A percentile compares a stretch with the other conserved stretches of the same genome.
Evolutionary conservation across 768 basidiomycete genomes (phyloP).

Genomic region (Filobasidium wieringae): DNA sequence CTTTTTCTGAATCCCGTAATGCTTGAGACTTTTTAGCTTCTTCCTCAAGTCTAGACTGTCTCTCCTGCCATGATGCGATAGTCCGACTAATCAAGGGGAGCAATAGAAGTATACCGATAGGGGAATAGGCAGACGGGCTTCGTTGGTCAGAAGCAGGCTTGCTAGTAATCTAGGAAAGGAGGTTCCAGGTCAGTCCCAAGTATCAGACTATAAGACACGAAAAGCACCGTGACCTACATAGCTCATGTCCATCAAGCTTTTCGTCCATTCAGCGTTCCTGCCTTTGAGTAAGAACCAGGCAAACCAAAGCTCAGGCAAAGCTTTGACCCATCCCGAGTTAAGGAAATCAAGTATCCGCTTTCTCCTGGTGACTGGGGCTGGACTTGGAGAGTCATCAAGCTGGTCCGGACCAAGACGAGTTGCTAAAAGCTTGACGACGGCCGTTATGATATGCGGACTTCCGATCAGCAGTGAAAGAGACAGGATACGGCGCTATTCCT

Average conservation of each 20-base stretch:
- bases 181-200: slow-evolving; percentile 8
- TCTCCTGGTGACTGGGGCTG: background rate
- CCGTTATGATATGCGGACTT: background rate
- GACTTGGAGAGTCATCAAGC: background rate
- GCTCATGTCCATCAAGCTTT: slow-evolving; percentile 29
- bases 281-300: slow-evolving; percentile 32
- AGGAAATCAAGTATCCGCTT: slow-evolving; percentile 13
- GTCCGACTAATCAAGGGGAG: slow-evolving; percentile 20
- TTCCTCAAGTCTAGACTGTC: background rate
- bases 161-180: slow-evolving; percentile 28
- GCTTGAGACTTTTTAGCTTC: background rate
- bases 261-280: slow-evolving; percentile 32
- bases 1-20: slow-evolving; percentile 2
- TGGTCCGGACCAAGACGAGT: too few species aligned
- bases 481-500: slow-evolving; percentile 30
- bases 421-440: background rate
- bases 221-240: slow-evolving; percentile 32
- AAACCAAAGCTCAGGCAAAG: slow-evolving; percentile 31
- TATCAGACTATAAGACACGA: background rate
- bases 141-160: slow-evolving; percentile 12
- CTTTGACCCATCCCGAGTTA: slow-evolving; percentile 20
- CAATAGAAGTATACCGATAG: slow-evolving; percentile 29
- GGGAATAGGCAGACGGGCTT: slow-evolving; percentile 25
- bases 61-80: background rate
- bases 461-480: slow-evolving; percentile 21